Conservation (phyloP, 345 rosid genomes). For the Euphorbia pulcherrima region DNA sequence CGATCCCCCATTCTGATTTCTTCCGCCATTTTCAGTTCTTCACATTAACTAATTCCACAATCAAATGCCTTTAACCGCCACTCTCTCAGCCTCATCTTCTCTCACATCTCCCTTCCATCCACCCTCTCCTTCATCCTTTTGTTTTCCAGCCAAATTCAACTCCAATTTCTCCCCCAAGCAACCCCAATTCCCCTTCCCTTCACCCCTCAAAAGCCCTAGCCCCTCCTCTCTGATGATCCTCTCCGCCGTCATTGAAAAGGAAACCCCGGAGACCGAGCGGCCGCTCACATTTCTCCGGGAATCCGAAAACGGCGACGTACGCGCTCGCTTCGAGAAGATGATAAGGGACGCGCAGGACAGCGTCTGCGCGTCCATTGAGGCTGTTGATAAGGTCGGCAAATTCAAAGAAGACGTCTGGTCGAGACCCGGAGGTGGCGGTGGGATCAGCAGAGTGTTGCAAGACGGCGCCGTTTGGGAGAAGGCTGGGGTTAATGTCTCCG, state of each 20-base stretch:
- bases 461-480: slow-evolving; percentile 92
- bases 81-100: not conserved
- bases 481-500: slow-evolving; percentile 97
- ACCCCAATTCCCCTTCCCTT: not conserved
- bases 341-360: slow-evolving; percentile 75
- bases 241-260: slow-evolving; percentile 29
- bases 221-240: slow-evolving; percentile 2
- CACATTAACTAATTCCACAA: not conserved
- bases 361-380: slow-evolving; percentile 72
- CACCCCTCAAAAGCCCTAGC: not conserved
- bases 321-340: slow-evolving; percentile 89
- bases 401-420: slow-evolving; percentile 98
- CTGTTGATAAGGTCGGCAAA: slow-evolving; percentile 53
- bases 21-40: not conserved
- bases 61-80: not conserved
- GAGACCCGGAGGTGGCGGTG: slow-evolving; percentile 96
- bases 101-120: not conserved
- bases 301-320: slow-evolving; percentile 43
- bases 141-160: not conserved
- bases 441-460: slow-evolving; percentile 90
- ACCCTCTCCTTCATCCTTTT: not conserved
- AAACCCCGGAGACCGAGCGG: slow-evolving; percentile 36
- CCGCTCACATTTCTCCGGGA: slow-evolving; percentile 75
- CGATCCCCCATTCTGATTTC: no score
- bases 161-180: not conserved